Evolutionary conservation across 495 filamentous ascomycete species (phyloP).

Genomic region (Xylaria flabelliformis): DNA sequence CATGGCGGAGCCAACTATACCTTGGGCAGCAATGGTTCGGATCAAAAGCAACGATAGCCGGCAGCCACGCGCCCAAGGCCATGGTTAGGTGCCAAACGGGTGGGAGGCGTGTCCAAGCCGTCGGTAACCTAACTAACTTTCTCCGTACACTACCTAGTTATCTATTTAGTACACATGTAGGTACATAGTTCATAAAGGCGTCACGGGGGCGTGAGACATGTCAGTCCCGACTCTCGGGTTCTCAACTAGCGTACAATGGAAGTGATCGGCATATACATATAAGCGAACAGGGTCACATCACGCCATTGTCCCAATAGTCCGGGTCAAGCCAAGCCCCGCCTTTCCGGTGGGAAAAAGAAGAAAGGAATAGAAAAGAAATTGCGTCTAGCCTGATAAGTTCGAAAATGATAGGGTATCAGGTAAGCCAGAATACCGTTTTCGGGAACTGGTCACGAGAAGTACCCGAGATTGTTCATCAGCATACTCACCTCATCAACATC

Average conservation of each 20-base stretch:
- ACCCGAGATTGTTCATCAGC: background rate
- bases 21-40: background rate
- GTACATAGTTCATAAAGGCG: background rate
- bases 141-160: background rate
- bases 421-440: background rate
- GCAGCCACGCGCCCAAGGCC: constrained; percentile 9
- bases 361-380: background rate
- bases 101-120: background rate
- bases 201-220: background rate
- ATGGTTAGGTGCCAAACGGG: constrained; percentile 3
- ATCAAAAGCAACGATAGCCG: constrained; percentile 1
- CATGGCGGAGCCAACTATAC: background rate
- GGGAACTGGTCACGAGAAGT: background rate
- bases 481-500: background rate
- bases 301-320: constrained; percentile 21
- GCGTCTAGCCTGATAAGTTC: background rate
- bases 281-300: background rate
- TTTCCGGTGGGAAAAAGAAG: background rate
- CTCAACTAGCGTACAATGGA: background rate
- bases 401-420: background rate
- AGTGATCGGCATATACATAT: background rate
- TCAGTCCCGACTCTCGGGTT: background rate
- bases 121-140: constrained; percentile 1
- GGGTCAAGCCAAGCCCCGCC: constrained; percentile 5
- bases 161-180: no score